Evolutionary conservation across 345 rosid genomes (phyloP).

Genomic region (Euphorbia pulcherrima): DNA sequence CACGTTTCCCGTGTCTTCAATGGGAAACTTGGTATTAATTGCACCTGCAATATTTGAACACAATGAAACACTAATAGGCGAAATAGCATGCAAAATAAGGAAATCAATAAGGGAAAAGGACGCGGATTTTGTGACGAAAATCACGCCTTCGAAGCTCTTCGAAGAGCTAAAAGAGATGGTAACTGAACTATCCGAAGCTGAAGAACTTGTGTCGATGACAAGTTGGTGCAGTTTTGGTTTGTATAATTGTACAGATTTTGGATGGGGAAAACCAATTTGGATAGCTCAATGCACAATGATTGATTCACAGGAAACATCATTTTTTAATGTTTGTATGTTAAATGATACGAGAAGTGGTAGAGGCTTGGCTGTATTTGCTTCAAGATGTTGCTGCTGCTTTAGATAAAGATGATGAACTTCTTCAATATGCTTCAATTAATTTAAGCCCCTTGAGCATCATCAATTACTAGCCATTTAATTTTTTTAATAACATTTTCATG

Average conservation of each 20-base stretch:
- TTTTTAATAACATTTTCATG: no score
- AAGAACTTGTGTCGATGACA: constrained; percentile 12
- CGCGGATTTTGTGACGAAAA: neutral
- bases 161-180: neutral
- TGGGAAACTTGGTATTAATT: neutral
- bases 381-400: constrained; percentile 15
- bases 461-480: no score
- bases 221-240: constrained; percentile 24
- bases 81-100: neutral
- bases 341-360: neutral
- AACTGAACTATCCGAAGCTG: neutral
- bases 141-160: neutral
- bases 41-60: neutral
- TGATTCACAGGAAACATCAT: neutral
- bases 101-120: neutral
- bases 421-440: constrained; percentile 19
- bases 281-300: neutral
- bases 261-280: constrained; percentile 33
- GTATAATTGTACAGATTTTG: constrained; percentile 24
- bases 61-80: neutral
- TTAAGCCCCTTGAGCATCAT: neutral
- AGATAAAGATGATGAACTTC: constrained; percentile 8
- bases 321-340: neutral
- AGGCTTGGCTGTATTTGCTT: constrained; percentile 21
- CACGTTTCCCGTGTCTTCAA: neutral